Evolutionary conservation across 129 eudicot genomes (phyloP).

Genomic region (Centaurea solstitialis): DNA sequence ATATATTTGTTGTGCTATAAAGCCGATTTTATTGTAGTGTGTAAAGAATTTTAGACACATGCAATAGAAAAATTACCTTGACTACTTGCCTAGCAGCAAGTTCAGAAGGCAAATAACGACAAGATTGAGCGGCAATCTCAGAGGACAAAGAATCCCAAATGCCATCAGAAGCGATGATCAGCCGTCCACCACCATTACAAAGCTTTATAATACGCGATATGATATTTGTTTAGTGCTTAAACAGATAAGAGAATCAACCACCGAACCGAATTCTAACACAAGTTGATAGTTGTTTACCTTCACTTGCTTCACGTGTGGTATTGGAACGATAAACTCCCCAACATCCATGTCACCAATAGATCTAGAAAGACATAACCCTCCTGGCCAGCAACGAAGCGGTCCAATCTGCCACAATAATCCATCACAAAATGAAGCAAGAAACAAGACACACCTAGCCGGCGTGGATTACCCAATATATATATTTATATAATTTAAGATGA

Average conservation of each 20-base stretch:
- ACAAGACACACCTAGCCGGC: too few species aligned
- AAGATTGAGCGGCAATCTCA: slow-evolving; percentile 63
- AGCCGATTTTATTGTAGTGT: not conserved
- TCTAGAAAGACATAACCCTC: slow-evolving; percentile 91
- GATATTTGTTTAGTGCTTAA: slow-evolving; percentile 5
- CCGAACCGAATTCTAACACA: not conserved
- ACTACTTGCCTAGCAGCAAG: slow-evolving; percentile 88
- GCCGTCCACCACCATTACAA: slow-evolving; percentile 75
- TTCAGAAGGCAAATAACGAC: slow-evolving; percentile 85
- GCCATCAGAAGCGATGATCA: slow-evolving; percentile 86
- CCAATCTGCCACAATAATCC: slow-evolving; percentile 59
- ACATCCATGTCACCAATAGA: slow-evolving; percentile 94
- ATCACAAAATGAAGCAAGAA: slow-evolving; percentile 2
- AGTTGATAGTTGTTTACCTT: slow-evolving; percentile 40
- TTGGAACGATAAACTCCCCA: slow-evolving; percentile 84
- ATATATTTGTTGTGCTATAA: not conserved
- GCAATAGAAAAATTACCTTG: slow-evolving; percentile 43
- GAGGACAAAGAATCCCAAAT: slow-evolving; percentile 87
- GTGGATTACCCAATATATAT: too few species aligned
- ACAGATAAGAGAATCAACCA: not conserved
- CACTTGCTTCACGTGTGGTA: slow-evolving; percentile 89
- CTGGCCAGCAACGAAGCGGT: slow-evolving; percentile 95
- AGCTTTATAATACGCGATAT: slow-evolving; percentile 37
- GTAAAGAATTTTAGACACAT: not conserved
- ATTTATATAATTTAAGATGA: too few species aligned